Percentiles rank a stretch among this genome's conserved stretches.
These are phyloP conservation scores for Herpetomonas samuelpessoai DNA, from an alignment of 208 protist species.

Conservation along the genomic window DNA sequence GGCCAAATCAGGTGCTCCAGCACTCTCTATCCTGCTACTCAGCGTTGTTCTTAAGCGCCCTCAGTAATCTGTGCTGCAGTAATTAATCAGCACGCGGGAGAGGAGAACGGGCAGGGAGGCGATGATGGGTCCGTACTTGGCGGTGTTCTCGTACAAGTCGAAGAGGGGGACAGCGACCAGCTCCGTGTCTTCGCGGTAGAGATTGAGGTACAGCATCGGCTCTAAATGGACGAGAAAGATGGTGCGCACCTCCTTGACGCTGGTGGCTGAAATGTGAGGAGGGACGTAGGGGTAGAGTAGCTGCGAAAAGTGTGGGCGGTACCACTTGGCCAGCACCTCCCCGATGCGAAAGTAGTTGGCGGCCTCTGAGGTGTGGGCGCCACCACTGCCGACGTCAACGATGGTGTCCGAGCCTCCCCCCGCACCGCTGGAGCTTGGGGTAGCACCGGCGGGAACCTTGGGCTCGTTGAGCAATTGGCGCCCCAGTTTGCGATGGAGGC, in stretches of 20 bases:
- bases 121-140: slow-evolving; percentile 83
- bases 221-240: slow-evolving; percentile 85
- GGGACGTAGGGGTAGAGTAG: slow-evolving; percentile 94
- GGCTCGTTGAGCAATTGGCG: slow-evolving; percentile 64
- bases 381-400: slow-evolving; percentile 40
- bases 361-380: slow-evolving; percentile 16
- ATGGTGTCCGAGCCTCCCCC: slow-evolving; percentile 27
- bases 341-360: slow-evolving; percentile 63
- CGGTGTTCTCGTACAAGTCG: slow-evolving; percentile 89
- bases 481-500: slow-evolving; percentile 76
- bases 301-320: slow-evolving; percentile 79
- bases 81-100: slow-evolving; percentile 84
- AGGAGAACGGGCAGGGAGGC: slow-evolving; percentile 73
- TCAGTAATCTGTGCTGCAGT: slow-evolving; percentile 66
- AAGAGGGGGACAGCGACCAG: slow-evolving; percentile 89
- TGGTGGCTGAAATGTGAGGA: slow-evolving; percentile 70
- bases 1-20: no score
- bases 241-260: slow-evolving; percentile 79
- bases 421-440: background rate
- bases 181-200: slow-evolving; percentile 61
- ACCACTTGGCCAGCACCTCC: slow-evolving; percentile 78
- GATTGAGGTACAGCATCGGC: slow-evolving; percentile 63
- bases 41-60: background rate
- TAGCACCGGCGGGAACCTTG: slow-evolving; percentile 20
- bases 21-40: background rate